Evolutionary conservation across 768 basidiomycete genomes (phyloP), one percentile per base, ranked within the genome.

Genomic region (Lanmaoa rubissima): DNA sequence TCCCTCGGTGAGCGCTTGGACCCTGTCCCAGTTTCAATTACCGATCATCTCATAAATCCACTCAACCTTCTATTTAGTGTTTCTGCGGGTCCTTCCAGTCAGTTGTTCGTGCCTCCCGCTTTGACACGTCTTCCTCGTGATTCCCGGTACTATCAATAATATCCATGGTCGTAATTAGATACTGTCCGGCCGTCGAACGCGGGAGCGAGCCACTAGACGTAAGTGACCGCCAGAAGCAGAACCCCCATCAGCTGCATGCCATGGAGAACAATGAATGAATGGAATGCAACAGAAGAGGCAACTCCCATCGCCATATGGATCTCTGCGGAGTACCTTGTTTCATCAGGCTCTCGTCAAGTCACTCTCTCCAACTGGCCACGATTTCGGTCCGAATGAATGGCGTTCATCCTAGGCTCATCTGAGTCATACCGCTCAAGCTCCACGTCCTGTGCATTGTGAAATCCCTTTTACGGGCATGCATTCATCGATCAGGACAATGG

Each of bases 121-220:
- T 54, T 51, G 54, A 41, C 62, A 57, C 51, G 17, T 38, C 55
- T 61, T 51, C 49, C 52, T 58, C 43, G 61, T 54, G 49, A 69
- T 62, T 56, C 54, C 57, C 57, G 53, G 54, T 59, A 51, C 56
- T 61, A 63, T 67, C 70, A 59, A 58, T 65, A 59, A 58, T 65
- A 59, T 50, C 51, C 52, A 47, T 44, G 21, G n/a, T 57, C 45
- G 51, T 55, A 60, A 64, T 54, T 49, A 51, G 45, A 19, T 54
- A 21, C 36, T 60, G 19, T 59, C 51, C 61, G 56, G 56, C 64
- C 61, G 58, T 64, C 57, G 32, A 61, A 59, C 62, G 61, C 69
- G 69, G 69, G 60, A 73, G 69, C 69, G 69, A 70, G 65, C 59
- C 57, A 65, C 60, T 40, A 57, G 59, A 71, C 69, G 69, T 71